Evolutionary conservation across 1,284 basidiomycete species (phyloP).

Genomic region (Trichosporon coremiiforme): DNA sequence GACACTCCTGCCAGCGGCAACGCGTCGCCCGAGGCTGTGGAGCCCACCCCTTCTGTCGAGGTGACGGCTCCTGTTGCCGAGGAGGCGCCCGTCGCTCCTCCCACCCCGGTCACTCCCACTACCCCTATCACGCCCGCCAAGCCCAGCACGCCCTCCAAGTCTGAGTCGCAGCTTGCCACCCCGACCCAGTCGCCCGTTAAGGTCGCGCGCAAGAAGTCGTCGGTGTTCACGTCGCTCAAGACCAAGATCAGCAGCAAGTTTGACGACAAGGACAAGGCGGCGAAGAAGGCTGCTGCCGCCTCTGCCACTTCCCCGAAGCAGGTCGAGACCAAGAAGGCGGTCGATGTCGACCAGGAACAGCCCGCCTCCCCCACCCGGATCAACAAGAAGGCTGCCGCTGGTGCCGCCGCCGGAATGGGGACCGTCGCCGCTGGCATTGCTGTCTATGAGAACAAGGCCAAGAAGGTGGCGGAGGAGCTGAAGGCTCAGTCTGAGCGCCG

Average conservation of each 20-base stretch:
- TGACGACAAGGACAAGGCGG: slow-evolving; percentile 15
- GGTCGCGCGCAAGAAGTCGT: slow-evolving; percentile 19
- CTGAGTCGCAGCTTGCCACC: slow-evolving; percentile 3
- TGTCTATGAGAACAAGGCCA: slow-evolving; percentile 11
- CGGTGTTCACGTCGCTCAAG: slow-evolving; percentile 14
- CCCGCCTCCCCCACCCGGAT: background rate
- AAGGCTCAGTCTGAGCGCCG: background rate
- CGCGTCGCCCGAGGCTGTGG: background rate
- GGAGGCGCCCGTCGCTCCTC: background rate
- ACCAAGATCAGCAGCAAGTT: slow-evolving; percentile 18
- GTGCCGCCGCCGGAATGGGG: background rate
- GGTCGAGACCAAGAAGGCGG: background rate
- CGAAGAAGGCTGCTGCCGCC: background rate
- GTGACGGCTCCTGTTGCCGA: background rate
- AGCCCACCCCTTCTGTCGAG: slow-evolving; percentile 1
- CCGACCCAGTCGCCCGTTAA: slow-evolving; percentile 15
- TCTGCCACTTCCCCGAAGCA: background rate
- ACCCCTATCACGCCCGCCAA: background rate
- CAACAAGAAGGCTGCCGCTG: slow-evolving; percentile 2
- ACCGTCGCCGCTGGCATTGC: slow-evolving; percentile 8
- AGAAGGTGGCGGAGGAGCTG: slow-evolving; percentile 13
- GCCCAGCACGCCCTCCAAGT: background rate
- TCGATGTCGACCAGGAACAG: background rate
- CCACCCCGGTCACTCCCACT: background rate
- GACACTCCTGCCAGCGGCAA: background rate